Evolutionary conservation across 768 basidiomycete species (phyloP).

Genomic region (Leccinum longicurvipes): DNA sequence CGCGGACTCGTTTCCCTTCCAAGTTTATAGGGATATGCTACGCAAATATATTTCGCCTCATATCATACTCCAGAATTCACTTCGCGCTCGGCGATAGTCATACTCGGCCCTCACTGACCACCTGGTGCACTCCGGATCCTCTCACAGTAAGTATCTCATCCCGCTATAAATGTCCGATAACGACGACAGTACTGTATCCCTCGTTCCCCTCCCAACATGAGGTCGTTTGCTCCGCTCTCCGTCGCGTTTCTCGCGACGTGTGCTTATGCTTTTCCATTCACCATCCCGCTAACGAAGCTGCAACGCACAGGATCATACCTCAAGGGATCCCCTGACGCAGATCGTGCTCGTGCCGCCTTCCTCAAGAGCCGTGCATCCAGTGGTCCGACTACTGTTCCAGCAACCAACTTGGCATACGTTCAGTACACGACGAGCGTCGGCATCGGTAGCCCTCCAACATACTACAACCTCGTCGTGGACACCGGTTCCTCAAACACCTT

Average conservation of each 20-base stretch:
- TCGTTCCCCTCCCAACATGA: conserved; percentile 8
- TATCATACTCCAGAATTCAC: neutral
- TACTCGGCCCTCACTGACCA: neutral
- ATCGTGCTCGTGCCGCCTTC: conserved; percentile 14
- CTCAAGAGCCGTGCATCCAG: conserved; percentile 1
- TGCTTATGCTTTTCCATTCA: conserved; percentile 6
- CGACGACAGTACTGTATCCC: neutral
- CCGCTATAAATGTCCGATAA: conserved; percentile 5
- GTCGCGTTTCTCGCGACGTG: conserved; percentile 5
- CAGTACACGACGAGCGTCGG: conserved; percentile 24
- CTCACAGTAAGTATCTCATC: neutral
- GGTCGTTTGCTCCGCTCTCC: conserved; percentile 5
- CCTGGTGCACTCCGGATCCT: neutral
- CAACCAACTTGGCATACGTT: conserved; percentile 10
- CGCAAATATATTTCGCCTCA: neutral
- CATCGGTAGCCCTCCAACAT: conserved; percentile 26
- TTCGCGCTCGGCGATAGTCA: neutral
- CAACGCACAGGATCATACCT: conserved; percentile 11
- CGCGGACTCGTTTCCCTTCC: neutral
- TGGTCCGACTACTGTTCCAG: conserved; percentile 15
- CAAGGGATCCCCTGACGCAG: conserved; percentile 16
- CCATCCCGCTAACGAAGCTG: conserved; percentile 12
- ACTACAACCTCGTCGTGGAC: conserved; percentile 30
- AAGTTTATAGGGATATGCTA: neutral
- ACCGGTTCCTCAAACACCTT: conserved; percentile 34